Conservation (phyloP, 257 asterid species). For the Forsythia suspensa region DNA sequence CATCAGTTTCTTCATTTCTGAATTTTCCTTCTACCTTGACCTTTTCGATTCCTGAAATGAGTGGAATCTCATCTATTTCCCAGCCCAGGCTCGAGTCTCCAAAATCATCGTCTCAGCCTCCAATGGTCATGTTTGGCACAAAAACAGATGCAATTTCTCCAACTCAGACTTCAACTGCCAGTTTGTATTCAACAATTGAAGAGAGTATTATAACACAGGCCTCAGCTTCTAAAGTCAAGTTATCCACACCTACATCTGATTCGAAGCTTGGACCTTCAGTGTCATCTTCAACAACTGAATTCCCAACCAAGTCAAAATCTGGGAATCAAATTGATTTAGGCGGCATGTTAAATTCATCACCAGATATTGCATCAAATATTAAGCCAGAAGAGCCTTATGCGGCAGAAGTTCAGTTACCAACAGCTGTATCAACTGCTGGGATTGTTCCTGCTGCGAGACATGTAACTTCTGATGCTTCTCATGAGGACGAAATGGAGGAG, state of each 20-base stretch:
- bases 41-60: conserved; percentile 25
- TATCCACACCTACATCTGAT: conserved; percentile 28
- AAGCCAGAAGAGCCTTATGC: conserved; percentile 32
- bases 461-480: conserved; percentile 40
- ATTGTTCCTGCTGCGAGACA: conserved; percentile 31
- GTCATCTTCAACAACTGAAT: conserved; percentile 32
- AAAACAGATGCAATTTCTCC: conserved; percentile 30
- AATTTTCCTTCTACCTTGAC: conserved; percentile 35
- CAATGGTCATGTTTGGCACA: conserved; percentile 25
- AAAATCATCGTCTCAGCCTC: conserved; percentile 34
- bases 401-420: conserved; percentile 31
- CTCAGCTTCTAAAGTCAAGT: conserved; percentile 40
- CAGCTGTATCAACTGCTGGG: conserved; percentile 39
- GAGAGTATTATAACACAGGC: conserved; percentile 27
- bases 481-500: conserved; percentile 99
- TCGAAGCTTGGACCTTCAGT: conserved; percentile 30
- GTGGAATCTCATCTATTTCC: conserved; percentile 30
- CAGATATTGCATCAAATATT: conserved; percentile 31
- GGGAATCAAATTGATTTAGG: conserved; percentile 36
- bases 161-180: conserved; percentile 28
- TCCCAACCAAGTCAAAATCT: conserved; percentile 31
- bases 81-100: conserved; percentile 34
- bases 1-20: conserved; percentile 30
- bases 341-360: conserved; percentile 28
- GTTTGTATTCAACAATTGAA: conserved; percentile 33